Evolutionary conservation across 2,329 filamentous ascomycete genomes (phyloP).

Genomic region (Pseudogymnoascus sp.): DNA sequence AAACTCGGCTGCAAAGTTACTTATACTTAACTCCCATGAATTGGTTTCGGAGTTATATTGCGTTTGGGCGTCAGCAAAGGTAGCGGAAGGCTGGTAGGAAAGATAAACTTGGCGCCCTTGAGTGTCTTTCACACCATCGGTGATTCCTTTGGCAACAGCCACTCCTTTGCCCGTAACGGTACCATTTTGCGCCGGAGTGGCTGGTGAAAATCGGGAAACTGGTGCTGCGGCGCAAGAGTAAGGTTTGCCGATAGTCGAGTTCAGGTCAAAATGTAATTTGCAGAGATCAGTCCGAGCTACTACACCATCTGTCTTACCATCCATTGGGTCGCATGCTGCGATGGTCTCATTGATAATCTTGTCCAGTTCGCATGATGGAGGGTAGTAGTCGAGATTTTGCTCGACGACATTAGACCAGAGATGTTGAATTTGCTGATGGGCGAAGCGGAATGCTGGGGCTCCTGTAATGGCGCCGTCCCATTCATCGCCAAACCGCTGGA

Average conservation of each 20-base stretch:
- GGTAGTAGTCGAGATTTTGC: constrained; percentile 36
- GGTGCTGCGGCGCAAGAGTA: constrained; percentile 37
- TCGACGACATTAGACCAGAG: constrained; percentile 34
- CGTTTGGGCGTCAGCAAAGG: constrained; percentile 31
- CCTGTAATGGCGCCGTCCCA: constrained; percentile 42
- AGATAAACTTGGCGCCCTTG: constrained; percentile 37
- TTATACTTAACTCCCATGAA: constrained; percentile 30
- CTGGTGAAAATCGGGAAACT: neutral
- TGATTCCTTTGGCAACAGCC: constrained; percentile 21
- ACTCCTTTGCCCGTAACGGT: constrained; percentile 25
- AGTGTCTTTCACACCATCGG: constrained; percentile 35
- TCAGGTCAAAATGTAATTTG: constrained; percentile 40
- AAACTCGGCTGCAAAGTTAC: constrained; percentile 33
- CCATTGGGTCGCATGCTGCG: constrained; percentile 46
- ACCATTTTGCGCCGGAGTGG: constrained; percentile 13
- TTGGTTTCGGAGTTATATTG: constrained; percentile 30
- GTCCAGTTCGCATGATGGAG: constrained; percentile 39
- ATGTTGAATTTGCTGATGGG: constrained; percentile 40
- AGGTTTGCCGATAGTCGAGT: constrained; percentile 38
- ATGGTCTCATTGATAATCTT: constrained; percentile 51
- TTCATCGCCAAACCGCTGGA: constrained; percentile 34
- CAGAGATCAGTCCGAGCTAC: constrained; percentile 44
- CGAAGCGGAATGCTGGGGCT: constrained; percentile 41
- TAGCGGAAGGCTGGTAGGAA: constrained; percentile 30
- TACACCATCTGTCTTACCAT: constrained; percentile 49